Base-by-base conservation (phyloP, 768 basidiomycete genomes). In the Tricholoma terreum region DNA sequence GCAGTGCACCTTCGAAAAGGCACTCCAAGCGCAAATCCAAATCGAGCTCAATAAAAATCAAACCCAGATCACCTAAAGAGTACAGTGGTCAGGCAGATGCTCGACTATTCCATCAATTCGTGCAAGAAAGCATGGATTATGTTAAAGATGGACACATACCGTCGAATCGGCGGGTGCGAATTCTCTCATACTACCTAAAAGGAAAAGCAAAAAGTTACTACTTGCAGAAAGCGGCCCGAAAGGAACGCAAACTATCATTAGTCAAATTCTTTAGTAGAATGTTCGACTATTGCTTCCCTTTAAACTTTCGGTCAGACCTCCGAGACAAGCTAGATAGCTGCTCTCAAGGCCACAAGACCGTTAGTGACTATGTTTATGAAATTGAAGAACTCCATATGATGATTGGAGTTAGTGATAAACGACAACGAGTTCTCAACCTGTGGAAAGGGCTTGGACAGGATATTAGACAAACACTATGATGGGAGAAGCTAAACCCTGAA, bases 1-100 rank as follows among this genome's bases (percentile, higher is more conserved):
- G n/a, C n/a, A n/a, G n/a, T n/a, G n/a, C n/a, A n/a, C n/a, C n/a
- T n/a, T n/a, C n/a, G n/a, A 22, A 43, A 14, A 22, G 14, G 21
- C 7, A 15, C 15, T n/a, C 21, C 15, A n/a, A 35, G 10, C 34
- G 36, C 35, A 15, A 24, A 53, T 36, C 35, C 17, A 4, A 40
- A 17, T 35, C 22, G 11, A 17, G 30, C 6, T 54, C 53, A 21
- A 9, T 11, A 27, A 42, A 30, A 43, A 38, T 65, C 1, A 63
- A 65, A 38, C 58, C 61, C 11, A 61, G 63, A 35, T 36, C 60
- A 19, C 62, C 66, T 0, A 54, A 59, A 14, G 54, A 61, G 3
- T 70, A 70, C 55, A 50, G 65, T 58, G 61, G 69, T 0, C n/a
- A 21, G 3, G 55, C 66, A 1, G 54, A 65, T 43, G 36, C 63